Evolutionary conservation across 2,329 filamentous ascomycete species (phyloP).

Genomic region (Hymenoscyphus linearis): DNA sequence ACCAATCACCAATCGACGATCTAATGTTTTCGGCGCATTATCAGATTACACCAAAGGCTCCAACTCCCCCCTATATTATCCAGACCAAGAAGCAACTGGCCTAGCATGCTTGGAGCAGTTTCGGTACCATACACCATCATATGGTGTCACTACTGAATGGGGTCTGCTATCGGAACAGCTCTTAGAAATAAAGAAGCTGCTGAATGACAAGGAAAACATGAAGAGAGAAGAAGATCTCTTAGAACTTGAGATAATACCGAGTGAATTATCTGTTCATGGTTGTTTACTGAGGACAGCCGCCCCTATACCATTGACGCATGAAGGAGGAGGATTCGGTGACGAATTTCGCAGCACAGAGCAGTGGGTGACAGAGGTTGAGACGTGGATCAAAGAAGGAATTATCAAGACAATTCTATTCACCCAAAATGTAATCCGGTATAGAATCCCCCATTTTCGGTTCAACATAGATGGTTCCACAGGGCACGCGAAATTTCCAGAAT

Average conservation of each 20-base stretch:
- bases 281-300: background rate
- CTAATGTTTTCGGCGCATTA: background rate
- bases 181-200: background rate
- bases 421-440: background rate
- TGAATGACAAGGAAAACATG: background rate
- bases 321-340: too few relatives aligned
- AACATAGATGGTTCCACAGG: too few relatives aligned
- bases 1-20: background rate
- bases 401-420: background rate
- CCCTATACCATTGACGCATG: background rate
- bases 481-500: too few relatives aligned
- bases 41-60: background rate
- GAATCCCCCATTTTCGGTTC: too few relatives aligned
- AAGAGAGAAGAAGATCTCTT: background rate
- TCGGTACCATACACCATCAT: background rate
- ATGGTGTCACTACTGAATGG: background rate
- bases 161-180: background rate
- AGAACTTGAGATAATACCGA: background rate
- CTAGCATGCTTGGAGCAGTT: conserved; percentile 2
- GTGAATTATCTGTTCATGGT: background rate
- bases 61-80: background rate
- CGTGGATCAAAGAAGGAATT: background rate
- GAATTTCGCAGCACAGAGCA: background rate
- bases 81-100: conserved; percentile 1
- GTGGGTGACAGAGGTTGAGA: background rate